Base-by-base conservation (phyloP, 345 rosid species). In the Brassica juncea region DNA sequence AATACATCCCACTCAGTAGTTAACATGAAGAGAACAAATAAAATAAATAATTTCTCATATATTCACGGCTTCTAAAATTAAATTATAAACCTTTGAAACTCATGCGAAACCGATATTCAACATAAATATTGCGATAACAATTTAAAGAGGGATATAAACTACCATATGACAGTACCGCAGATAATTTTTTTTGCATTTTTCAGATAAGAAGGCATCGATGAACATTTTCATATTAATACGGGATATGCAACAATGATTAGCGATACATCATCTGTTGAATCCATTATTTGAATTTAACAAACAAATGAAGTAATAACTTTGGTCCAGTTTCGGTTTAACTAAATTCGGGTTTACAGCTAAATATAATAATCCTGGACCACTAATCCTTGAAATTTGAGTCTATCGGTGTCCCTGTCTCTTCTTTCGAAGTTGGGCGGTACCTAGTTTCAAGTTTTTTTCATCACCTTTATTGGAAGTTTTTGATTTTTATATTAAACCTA, bases 381-480 rank as follows among this genome's bases (percentile, higher is more conserved):
- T 11, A 66, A 31, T 58, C 62, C 30, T 79, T 67, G 78, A 68
- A 52, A 23, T 27, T 16, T 47, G 78, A 73, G 68, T 72, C 47
- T 28, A 65, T 72, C 55, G 54, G 39, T 72, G 67, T 54, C 67
- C 54, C 11, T 14, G 39, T 47, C 73, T 52, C 82, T 79, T 60
- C 74, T 47, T 73, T 79, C 82, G 74, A 79, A 60, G 71, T 80
- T 68, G 78, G 75, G 71, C 79, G 75, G 78, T 62, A 68, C 78
- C 78, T 61, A 49, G 79, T 68, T 60, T 73, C 47, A 61, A 73
- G 72, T 47, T 14, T 44, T 55, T 71, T 39, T 21, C 7, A 34
- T n/a, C 12, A 7, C 47, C 15, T 72, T 72, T 37, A 27, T 58
- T 58, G 58, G 66, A 27, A n/a, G 8, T 16, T 15, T 16, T 30